Evolutionary conservation across 1,139 yeast genomes (phyloP).

Genomic region (Martiniozyma asiatica): DNA sequence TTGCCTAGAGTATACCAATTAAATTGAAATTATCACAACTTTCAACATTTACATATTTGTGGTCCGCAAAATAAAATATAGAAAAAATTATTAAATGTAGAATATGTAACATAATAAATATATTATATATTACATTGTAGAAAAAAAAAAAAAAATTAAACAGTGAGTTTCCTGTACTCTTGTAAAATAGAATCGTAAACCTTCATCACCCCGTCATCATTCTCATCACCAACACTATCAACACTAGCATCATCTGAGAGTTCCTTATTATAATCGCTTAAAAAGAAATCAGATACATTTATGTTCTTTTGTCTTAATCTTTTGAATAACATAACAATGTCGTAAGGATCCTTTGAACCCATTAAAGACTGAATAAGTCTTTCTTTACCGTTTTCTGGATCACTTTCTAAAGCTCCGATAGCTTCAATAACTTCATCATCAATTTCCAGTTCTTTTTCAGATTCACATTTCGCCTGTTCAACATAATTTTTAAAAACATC

Average conservation of each 20-base stretch:
- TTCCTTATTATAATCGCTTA: conserved; percentile 17
- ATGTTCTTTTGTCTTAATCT: conserved; percentile 40
- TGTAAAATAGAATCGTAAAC: conserved; percentile 15
- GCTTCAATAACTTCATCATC: conserved; percentile 4
- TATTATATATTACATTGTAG: too few species aligned
- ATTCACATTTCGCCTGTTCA: neutral
- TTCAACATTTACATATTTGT: too few species aligned
- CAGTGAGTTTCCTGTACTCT: conserved; percentile 1
- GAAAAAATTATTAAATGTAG: too few species aligned
- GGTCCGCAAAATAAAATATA: too few species aligned
- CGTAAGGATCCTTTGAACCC: conserved; percentile 40
- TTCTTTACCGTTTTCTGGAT: conserved; percentile 31
- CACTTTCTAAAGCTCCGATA: conserved; percentile 2
- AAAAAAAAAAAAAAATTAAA: neutral
- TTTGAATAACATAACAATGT: conserved; percentile 38
- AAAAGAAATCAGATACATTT: conserved; percentile 38
- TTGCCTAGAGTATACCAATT: too few species aligned
- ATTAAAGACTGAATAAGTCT: conserved; percentile 38
- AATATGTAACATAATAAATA: conserved; percentile 1
- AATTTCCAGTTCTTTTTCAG: conserved; percentile 13
- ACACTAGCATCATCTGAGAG: conserved; percentile 6
- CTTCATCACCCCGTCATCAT: conserved; percentile 4
- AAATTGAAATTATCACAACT: too few species aligned
- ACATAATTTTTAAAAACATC: neutral
- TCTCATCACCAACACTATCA: conserved; percentile 6